Base-by-base conservation (phyloP, 2,329 filamentous ascomycete genomes). In the Pseudogymnoascus sp. region DNA sequence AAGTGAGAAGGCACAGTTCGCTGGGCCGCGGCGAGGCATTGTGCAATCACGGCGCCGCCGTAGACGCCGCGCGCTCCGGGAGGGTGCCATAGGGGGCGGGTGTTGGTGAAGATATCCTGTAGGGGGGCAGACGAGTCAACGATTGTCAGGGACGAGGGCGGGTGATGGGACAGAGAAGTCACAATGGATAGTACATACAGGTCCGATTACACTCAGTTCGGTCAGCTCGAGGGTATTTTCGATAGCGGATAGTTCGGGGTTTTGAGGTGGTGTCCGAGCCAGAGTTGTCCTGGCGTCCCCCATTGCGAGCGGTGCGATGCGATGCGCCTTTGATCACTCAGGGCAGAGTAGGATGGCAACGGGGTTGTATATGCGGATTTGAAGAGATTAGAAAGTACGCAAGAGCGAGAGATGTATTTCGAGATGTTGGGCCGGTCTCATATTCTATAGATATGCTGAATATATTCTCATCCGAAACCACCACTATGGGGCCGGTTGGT, bases 41-140 rank as follows among this genome's bases (percentile, higher is more conserved):
- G 93, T 58, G 93, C 92, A 69, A 99, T 97, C 38, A 95, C 92
- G 62, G 90, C 87, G 67, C 92, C 92, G 73, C 94, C 94, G 72
- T 91, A 99, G 75, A 99, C 92, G 64, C 94, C 94, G 61, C 94
- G 86, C 2, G 94, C 94, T 19, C 91, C 92, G 0, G 90, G 88
- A 0, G 94, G 94, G 69, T 95, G 92, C 92, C 92, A 97, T 65
- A 94, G 82, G 22, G 89, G 89, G 38, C 92, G 89, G 2, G 92
- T 90, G 75, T 99, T 99, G 62, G 94, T 97, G 79, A 94, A 99
- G 68, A 97, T 87, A 73, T 96, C 89, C 87, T 91, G 23, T 25
- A 14, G 22, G 30, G 22, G 23, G 58, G 28, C 28, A 19, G 16
- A 59, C 14, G 14, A 22, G 12, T 59, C 16, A 22, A 11, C 23